Percentiles rank a stretch among this genome's conserved stretches.
These are phyloP conservation scores for Podaxis mareebaensis DNA, from an alignment of 768 basidiomycete species.

Conservation along the genomic window DNA sequence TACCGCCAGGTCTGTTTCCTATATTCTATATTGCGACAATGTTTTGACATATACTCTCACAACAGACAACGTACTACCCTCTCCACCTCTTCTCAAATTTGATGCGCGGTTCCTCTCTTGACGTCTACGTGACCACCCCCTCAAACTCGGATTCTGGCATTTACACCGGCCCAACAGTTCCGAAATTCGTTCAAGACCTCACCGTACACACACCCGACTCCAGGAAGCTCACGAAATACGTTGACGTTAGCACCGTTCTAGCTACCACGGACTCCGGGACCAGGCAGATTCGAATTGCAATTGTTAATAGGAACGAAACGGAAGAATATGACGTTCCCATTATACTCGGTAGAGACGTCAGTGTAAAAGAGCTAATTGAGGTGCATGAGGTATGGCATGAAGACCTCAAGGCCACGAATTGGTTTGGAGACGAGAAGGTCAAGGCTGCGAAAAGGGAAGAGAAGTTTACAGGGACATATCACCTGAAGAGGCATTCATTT, in stretches of 20 bases:
- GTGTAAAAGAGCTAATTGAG: constrained; percentile 28
- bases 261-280: constrained; percentile 23
- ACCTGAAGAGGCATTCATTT: constrained; percentile 49
- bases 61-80: constrained; percentile 50
- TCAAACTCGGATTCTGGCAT: constrained; percentile 14
- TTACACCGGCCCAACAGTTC: constrained; percentile 50
- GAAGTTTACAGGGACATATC: constrained; percentile 35
- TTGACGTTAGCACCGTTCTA: constrained; percentile 51
- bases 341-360: constrained; percentile 32
- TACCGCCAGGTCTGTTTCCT: constrained; percentile 29
- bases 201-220: constrained; percentile 31
- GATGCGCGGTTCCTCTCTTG: constrained; percentile 51
- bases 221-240: constrained; percentile 40
- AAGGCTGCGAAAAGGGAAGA: constrained; percentile 30
- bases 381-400: constrained; percentile 56
- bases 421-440: constrained; percentile 44
- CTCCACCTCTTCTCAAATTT: constrained; percentile 54
- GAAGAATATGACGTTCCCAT: constrained; percentile 39
- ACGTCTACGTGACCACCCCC: constrained; percentile 37
- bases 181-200: constrained; percentile 48
- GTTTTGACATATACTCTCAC: no score
- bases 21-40: no score
- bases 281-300: constrained; percentile 47
- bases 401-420: constrained; percentile 42
- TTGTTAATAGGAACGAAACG: constrained; percentile 50